Evolutionary conservation across 768 basidiomycete genomes (phyloP), one percentile per base, ranked within the genome.

Genomic region (Serpula lacrymans): DNA sequence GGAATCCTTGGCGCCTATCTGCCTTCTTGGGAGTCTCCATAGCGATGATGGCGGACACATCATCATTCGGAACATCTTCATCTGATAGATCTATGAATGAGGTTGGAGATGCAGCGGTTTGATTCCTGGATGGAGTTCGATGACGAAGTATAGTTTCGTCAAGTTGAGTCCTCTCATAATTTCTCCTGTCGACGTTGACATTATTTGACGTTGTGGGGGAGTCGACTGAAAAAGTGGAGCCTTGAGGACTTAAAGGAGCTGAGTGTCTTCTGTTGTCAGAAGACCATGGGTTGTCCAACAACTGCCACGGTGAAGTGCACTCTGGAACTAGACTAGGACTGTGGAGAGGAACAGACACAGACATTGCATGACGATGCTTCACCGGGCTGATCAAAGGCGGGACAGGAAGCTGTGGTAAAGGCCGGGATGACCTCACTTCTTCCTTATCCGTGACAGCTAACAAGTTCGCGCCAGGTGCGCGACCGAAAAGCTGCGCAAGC

Each of bases 401-500:
- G 24, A 65, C 39, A 20, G 59, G 44, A 14, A 54, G 49, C 10
- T 60, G 36, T 16, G 54, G 52, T 21, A 46, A 40, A 26, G 48
- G 64, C 22, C 48, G 64, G 6, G 36, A 39, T 17, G 14, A 3
- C 8, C 52, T 51, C 5, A 34, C 35, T 57, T 63, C 52, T 54
- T 70, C 47, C 3, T 14, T 4, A 10, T 60, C 42, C 48, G 59
- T 21, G 1, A 30, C 10, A 1, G 59, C 47, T 37, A 71, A 49
- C 5, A 59, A 63, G 8, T 74, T 74, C 4, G 69, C 64, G 5
- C 65, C 71, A 3, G 83, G 85, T 3, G 71, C 77, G 59, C 78
- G 72, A 29, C 88, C 88, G 40, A 91, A 82, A n/a, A 91, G 65
- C 47, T 82, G 81, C n/a, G 83, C 71, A 34, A 91, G 74, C 60